Evolutionary conservation across 2,329 filamentous ascomycete species (phyloP), one percentile per base, ranked within the genome.

Genomic region (Penicillium rolfsii): DNA sequence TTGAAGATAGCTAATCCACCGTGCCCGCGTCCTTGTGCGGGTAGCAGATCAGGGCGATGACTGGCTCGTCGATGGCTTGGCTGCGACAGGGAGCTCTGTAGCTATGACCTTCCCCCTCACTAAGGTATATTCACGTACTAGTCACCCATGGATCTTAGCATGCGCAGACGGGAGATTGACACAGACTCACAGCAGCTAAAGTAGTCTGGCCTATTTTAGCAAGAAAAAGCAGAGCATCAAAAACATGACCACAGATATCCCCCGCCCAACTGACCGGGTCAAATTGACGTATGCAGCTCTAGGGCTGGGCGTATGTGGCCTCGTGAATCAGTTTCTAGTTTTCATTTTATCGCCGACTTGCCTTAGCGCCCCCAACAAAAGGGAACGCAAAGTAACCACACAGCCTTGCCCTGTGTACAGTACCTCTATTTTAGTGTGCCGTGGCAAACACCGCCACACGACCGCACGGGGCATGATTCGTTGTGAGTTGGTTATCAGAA

Each of bases 31-130:
- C 56, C 55, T 49, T 63, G 58, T 59, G 53, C 56, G 61, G 61
- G 60, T 60, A 57, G 58, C 36, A 65, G 63, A 65, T 65, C 58
- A 61, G 50, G 30, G 19, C 36, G 19, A 41, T 48, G 24, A 52
- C 52, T 54, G 12, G 46, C 57, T 38, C 49, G 24, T 33, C 24
- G 55, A 56, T 56, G 19, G 22, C 45, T 57, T 40, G 33, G 49
- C 36, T 36, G 33, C 33, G 7, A 35, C 35, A 40, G 14, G 24
- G 16, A 48, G 45, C 45, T 30, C 7, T 11, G 11, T 49, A 26
- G 16, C 19, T 50, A 52, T 28, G 38, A 36, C 55, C 48, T 58
- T 40, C 30, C 50, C 48, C 38, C 30, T 45, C 49, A 24, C 38
- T 53, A 38, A 26, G 50, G 24, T 40, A 24, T 53, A 26, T 38